These are phyloP conservation scores for Nakataea oryzae DNA, from an alignment of 2,329 filamentous ascomycete genomes.

Conservation along the genomic window DNA sequence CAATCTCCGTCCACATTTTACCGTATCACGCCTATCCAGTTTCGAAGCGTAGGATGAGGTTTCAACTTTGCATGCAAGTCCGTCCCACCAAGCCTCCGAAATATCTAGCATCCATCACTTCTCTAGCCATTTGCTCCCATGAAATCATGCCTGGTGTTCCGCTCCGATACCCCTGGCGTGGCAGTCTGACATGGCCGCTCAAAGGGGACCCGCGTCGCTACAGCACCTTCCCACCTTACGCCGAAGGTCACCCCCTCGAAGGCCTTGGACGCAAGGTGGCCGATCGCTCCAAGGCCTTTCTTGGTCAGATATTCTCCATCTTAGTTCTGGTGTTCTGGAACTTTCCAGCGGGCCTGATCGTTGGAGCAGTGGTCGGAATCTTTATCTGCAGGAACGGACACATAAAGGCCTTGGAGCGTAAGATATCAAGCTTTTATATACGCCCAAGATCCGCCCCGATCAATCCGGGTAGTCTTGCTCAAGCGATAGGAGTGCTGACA, in stretches of 20 bases:
- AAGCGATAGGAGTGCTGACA: background rate
- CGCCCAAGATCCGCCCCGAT: background rate
- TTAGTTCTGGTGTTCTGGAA: background rate
- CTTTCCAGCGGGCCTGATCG: background rate
- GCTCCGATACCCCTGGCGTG: slow-evolving; percentile 1
- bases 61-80: too few relatives aligned
- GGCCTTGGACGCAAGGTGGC: background rate
- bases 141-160: background rate
- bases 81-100: too few relatives aligned
- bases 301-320: background rate
- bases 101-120: too few relatives aligned
- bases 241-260: background rate
- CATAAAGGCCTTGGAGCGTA: background rate
- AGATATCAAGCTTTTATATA: background rate
- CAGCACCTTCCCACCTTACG: slow-evolving; percentile 4
- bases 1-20: too few relatives aligned
- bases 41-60: too few relatives aligned
- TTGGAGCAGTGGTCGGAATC: background rate
- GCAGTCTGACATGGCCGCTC: slow-evolving; percentile 3
- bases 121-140: too few relatives aligned
- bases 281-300: background rate
- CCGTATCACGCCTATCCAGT: too few relatives aligned
- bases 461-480: too few relatives aligned
- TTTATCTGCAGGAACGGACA: background rate
- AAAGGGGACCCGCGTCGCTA: slow-evolving; percentile 3